Evolutionary conservation across 73 alveolate genomes (phyloP).

Genomic region (Paramecium sonneborni): DNA sequence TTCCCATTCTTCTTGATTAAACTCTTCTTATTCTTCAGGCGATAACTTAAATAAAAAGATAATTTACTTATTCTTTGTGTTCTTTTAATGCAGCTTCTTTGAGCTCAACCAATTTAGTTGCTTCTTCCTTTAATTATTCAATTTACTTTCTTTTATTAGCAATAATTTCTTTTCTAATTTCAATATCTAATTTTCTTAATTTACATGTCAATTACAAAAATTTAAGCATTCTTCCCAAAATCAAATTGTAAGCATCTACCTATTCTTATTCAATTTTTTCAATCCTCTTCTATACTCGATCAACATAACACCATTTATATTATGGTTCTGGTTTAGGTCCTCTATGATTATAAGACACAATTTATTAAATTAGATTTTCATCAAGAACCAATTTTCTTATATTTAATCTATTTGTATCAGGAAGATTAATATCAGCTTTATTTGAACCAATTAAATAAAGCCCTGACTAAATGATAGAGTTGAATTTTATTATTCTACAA

Average conservation of each 20-base stretch:
- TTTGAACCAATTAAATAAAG: conserved; percentile 80
- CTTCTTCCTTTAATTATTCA: conserved; percentile 32
- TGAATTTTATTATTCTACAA: conserved; percentile 84
- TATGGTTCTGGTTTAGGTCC: conserved; percentile 93
- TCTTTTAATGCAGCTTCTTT: conserved; percentile 41
- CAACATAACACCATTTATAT: conserved; percentile 77
- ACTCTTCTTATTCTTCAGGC: conserved; percentile 47
- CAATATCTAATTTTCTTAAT: conserved; percentile 61
- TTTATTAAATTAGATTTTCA: conserved; percentile 73
- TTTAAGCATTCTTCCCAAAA: conserved; percentile 58
- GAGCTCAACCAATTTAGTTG: background rate
- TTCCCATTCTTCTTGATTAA: conserved; percentile 51
- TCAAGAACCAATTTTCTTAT: conserved; percentile 90
- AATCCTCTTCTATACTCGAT: conserved; percentile 50
- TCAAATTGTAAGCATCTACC: conserved; percentile 55
- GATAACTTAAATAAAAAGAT: conserved; percentile 15
- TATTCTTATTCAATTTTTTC: conserved; percentile 45
- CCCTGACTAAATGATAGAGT: conserved; percentile 80
- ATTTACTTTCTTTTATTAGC: conserved; percentile 34
- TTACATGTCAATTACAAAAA: conserved; percentile 31
- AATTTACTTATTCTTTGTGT: conserved; percentile 53
- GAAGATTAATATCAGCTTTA: conserved; percentile 83
- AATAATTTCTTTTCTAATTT: conserved; percentile 52
- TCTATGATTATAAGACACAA: conserved; percentile 69
- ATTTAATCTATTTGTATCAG: conserved; percentile 88